Conservation (phyloP, 2,329 filamentous ascomycete genomes). For the Macroventuria anomochaeta region DNA sequence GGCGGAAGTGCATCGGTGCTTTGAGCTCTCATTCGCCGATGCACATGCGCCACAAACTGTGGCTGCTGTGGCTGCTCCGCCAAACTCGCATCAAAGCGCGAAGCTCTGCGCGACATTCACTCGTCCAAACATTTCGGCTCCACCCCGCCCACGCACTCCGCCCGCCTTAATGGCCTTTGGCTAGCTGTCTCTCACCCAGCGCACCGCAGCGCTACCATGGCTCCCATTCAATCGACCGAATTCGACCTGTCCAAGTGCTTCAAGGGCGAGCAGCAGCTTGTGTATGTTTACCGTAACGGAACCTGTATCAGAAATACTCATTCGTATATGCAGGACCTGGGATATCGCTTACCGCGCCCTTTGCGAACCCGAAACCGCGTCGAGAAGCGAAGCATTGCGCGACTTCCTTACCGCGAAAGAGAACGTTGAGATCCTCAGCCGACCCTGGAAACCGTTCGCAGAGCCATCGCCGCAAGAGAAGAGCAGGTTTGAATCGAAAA, state of each 20-base stretch:
- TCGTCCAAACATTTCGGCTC: slow-evolving; percentile 31
- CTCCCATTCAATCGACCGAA: slow-evolving; percentile 49
- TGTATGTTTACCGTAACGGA: slow-evolving; percentile 64
- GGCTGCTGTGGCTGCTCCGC: slow-evolving; percentile 15
- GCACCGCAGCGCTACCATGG: slow-evolving; percentile 49
- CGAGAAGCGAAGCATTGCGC: slow-evolving; percentile 55
- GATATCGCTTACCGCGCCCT: slow-evolving; percentile 62
- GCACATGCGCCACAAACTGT: slow-evolving; percentile 14
- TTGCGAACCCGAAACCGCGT: slow-evolving; percentile 55
- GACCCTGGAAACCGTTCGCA: slow-evolving; percentile 72
- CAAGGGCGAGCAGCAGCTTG: slow-evolving; percentile 76
- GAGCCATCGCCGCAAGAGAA: slow-evolving; percentile 68
- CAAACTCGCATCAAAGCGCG: slow-evolving; percentile 25
- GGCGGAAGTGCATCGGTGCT: slow-evolving; percentile 7
- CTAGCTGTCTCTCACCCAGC: slow-evolving; percentile 34
- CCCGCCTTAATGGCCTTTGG: slow-evolving; percentile 43
- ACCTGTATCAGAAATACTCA: neutral
- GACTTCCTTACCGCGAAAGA: slow-evolving; percentile 75
- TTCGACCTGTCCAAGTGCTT: slow-evolving; percentile 86
- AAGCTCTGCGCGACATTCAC: slow-evolving; percentile 24
- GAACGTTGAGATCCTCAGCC: slow-evolving; percentile 71
- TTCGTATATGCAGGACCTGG: slow-evolving; percentile 65
- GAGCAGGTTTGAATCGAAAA: slow-evolving; percentile 80
- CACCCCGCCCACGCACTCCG: slow-evolving; percentile 22
- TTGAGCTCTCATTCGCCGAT: slow-evolving; percentile 11